A percentile compares a stretch with the other conserved stretches of the same genome.
Evolutionary conservation across 2,329 filamentous ascomycete genomes (phyloP).

Genomic region (Karstenula rhodostoma): DNA sequence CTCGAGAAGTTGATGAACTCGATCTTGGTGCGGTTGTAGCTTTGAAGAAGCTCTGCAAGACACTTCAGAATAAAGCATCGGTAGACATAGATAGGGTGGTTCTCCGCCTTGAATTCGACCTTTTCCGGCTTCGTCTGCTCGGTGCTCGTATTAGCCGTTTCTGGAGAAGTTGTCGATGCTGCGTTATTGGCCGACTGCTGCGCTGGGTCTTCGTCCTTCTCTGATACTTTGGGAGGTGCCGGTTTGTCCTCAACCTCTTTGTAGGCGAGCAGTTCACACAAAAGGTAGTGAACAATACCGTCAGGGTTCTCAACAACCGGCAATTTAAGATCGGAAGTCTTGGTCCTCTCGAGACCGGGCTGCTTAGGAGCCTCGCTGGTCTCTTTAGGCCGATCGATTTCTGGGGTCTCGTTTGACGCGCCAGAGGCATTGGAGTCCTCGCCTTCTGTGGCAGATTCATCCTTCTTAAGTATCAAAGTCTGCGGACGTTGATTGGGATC

Average conservation of each 20-base stretch:
- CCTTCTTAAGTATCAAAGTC: conserved; percentile 61
- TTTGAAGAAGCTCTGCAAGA: conserved; percentile 86
- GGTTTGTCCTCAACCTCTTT: conserved; percentile 91
- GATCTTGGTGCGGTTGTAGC: conserved; percentile 93
- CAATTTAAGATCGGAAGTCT: conserved; percentile 75
- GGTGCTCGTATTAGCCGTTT: conserved; percentile 21
- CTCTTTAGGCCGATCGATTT: conserved; percentile 45
- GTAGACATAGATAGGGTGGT: conserved; percentile 96
- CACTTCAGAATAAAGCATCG: conserved; percentile 94
- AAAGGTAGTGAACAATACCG: conserved; percentile 91
- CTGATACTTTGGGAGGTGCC: conserved; percentile 52
- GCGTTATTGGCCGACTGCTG: conserved; percentile 19
- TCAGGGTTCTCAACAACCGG: conserved; percentile 92
- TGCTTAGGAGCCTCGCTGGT: conserved; percentile 41
- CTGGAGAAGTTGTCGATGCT: conserved; percentile 15
- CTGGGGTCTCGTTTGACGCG: conserved; percentile 39
- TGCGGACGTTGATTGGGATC: conserved; percentile 63
- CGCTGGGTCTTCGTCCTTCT: conserved; percentile 48
- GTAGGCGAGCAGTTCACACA: conserved; percentile 91
- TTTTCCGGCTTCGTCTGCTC: conserved; percentile 69
- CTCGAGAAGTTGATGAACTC: conserved; percentile 99
- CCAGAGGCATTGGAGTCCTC: conserved; percentile 26
- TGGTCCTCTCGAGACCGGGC: conserved; percentile 69
- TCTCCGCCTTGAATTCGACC: conserved; percentile 83
- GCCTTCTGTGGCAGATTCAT: conserved; percentile 42